Evolutionary conservation across 2,329 filamentous ascomycete species (phyloP).

Genomic region (Pseudogymnoascus sp.): DNA sequence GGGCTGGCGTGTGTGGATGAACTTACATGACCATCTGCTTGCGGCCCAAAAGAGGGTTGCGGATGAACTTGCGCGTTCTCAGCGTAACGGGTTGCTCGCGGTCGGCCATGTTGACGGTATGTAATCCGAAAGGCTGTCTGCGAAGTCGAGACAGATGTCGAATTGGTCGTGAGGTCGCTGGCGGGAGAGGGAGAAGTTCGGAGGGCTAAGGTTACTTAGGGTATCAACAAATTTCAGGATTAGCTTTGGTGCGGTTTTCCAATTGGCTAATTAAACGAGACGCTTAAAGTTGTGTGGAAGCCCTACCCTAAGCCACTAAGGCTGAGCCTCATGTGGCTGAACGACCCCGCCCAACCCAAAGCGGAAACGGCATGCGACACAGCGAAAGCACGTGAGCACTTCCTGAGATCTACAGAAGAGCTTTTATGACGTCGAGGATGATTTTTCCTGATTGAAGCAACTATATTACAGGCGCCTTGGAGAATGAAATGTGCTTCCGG

Average conservation of each 20-base stretch:
- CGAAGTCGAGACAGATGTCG: conserved; percentile 26
- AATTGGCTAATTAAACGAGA: not conserved
- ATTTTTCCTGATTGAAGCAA: conserved; percentile 12
- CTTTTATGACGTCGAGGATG: conserved; percentile 5
- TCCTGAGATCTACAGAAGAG: not conserved
- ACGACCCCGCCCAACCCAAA: conserved; percentile 7
- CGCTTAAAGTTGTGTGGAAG: conserved; percentile 2
- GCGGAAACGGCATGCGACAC: not conserved
- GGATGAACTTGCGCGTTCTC: conserved; percentile 99
- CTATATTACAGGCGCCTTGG: conserved; percentile 16
- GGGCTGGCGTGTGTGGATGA: conserved; percentile 19
- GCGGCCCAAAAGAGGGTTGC: conserved; percentile 96
- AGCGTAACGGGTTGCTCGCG: conserved; percentile 68
- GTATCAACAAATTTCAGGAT: conserved; percentile 10
- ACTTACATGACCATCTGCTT: conserved; percentile 99
- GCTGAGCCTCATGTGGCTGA: conserved; percentile 8
- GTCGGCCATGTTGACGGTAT: conserved; percentile 77
- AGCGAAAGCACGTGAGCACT: not conserved
- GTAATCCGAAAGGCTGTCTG: conserved; percentile 25
- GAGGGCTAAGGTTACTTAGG: conserved; percentile 10
- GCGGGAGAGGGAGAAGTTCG: conserved; percentile 12
- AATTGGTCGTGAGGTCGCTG: conserved; percentile 20
- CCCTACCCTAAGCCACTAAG: conserved; percentile 8
- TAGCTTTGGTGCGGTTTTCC: conserved; percentile 9
- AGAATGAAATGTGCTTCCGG: conserved; percentile 14